Conservation (phyloP, 208 protist species). For the Acanthamoeba sp. region DNA sequence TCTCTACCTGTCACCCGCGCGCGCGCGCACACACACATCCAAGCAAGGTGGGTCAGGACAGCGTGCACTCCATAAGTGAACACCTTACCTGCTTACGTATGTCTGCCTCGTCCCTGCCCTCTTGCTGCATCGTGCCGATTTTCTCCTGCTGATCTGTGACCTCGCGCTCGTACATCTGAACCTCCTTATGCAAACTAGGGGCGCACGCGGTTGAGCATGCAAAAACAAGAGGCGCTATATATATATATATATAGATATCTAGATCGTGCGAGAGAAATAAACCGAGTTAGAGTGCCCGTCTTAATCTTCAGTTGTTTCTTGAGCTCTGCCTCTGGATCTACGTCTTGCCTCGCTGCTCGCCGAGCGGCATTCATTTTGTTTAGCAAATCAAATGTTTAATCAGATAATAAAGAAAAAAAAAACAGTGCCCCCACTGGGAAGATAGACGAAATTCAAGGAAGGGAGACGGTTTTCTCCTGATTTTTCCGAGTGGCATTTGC, state of each 20-base stretch:
- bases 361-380: too few relatives aligned
- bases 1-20: constrained; percentile 19
- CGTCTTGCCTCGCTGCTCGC: background rate
- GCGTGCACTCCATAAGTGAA: background rate
- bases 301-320: constrained; percentile 39
- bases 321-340: background rate
- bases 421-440: too few relatives aligned
- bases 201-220: background rate
- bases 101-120: background rate
- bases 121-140: background rate
- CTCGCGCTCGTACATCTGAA: background rate
- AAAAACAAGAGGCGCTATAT: background rate
- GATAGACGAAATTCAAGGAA: too few relatives aligned
- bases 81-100: constrained; percentile 1
- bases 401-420: too few relatives aligned
- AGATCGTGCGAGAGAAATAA: background rate
- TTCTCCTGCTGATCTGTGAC: background rate
- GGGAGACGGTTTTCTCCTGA: too few relatives aligned
- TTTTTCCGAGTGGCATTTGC: too few relatives aligned
- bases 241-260: too few relatives aligned
- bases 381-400: too few relatives aligned
- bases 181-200: background rate
- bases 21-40: too few relatives aligned
- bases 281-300: background rate
- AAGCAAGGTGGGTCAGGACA: too few relatives aligned